Conservation (phyloP, 352 stramenopile genomes). For the Pythium sukuiense region DNA sequence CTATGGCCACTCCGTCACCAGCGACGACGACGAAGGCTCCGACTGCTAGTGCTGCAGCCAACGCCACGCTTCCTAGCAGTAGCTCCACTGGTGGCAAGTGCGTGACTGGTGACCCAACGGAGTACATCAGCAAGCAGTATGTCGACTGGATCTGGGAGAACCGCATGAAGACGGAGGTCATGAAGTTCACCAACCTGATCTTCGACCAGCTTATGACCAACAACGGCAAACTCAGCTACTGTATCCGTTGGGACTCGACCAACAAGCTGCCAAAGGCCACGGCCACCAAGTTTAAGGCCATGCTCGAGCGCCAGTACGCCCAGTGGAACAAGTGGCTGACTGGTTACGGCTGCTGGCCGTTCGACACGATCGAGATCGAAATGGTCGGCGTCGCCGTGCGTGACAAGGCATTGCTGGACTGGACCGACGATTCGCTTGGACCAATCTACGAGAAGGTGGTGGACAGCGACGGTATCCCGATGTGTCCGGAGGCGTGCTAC, state of each 20-base stretch:
- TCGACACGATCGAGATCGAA: conserved; percentile 38
- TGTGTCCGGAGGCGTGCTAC: conserved; percentile 37
- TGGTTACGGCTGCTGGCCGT: conserved; percentile 43
- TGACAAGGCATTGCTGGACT: conserved; percentile 29
- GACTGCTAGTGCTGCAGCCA: not conserved
- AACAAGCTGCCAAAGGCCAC: conserved; percentile 39
- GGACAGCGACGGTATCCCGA: conserved; percentile 30
- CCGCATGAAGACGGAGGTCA: conserved; percentile 22
- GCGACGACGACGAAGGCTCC: not conserved
- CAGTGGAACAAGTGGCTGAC: conserved; percentile 40
- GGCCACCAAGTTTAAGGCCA: conserved; percentile 45
- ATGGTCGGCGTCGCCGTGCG: conserved; percentile 44
- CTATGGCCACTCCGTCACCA: not conserved
- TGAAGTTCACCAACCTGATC: conserved; percentile 29
- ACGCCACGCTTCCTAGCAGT: not conserved
- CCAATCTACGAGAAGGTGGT: conserved; percentile 29
- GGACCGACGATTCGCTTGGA: conserved; percentile 17
- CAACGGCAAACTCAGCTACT: conserved; percentile 47
- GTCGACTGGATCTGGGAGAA: conserved; percentile 32
- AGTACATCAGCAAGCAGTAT: conserved; percentile 30
- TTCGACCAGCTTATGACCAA: conserved; percentile 46
- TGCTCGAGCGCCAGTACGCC: conserved; percentile 41
- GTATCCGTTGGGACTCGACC: conserved; percentile 49
- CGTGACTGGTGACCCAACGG: conserved; percentile 26
- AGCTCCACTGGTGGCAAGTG: conserved; percentile 21